These are phyloP conservation scores for Brassica nigra DNA, from an alignment of 345 rosid species.

Conservation along the genomic window DNA sequence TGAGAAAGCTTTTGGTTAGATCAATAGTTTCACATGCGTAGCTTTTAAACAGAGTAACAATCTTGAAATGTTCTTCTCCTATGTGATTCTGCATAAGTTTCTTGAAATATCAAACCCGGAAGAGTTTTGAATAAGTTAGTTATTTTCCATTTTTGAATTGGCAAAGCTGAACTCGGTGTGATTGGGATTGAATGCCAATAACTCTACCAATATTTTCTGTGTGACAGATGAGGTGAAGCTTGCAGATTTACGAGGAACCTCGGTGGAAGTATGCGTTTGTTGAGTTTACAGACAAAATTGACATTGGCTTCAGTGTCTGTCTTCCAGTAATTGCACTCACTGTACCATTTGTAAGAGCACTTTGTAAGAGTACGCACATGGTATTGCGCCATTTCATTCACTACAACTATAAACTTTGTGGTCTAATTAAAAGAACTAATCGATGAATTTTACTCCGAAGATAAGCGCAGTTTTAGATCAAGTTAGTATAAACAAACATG, in stretches of 20 bases:
- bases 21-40: neutral
- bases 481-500: neutral
- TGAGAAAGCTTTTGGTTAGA: neutral
- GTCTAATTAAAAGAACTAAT: neutral
- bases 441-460: neutral
- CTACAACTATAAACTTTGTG: conserved; percentile 1
- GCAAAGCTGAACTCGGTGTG: neutral
- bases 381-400: neutral
- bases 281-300: neutral
- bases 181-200: neutral
- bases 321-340: neutral
- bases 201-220: neutral
- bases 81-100: neutral
- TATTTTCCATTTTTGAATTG: neutral
- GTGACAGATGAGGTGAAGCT: conserved; percentile 10
- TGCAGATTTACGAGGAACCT: neutral
- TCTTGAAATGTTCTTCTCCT: conserved; percentile 3
- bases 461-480: neutral
- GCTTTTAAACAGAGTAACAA: neutral
- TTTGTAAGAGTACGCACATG: neutral
- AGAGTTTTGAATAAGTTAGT: neutral
- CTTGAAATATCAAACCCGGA: neutral
- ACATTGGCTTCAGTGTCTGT: neutral
- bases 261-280: conserved; percentile 6
- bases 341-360: conserved; percentile 24